Conservation (phyloP, 2,329 filamentous ascomycete species). For the Ophiostoma piceae region DNA sequence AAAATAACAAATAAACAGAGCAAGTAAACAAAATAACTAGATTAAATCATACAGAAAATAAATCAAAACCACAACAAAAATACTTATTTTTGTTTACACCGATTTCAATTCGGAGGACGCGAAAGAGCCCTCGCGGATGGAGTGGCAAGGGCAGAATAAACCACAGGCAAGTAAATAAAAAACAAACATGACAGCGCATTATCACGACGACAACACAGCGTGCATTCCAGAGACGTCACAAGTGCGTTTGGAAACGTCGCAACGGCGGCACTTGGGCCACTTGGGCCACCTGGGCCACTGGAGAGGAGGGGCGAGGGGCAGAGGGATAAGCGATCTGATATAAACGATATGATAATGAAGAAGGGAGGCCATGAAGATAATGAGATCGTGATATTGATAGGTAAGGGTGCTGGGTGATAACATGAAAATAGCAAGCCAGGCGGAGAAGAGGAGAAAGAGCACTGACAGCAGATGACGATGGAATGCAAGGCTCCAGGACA, state of each 20-base stretch:
- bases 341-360: background rate
- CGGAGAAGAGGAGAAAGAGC: constrained; percentile 3
- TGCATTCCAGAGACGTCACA: constrained; percentile 8
- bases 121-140: background rate
- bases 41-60: background rate
- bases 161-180: background rate
- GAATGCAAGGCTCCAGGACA: background rate
- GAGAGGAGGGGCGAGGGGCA: constrained; percentile 13
- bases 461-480: background rate
- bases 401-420: background rate
- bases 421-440: background rate
- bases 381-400: background rate
- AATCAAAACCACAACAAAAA: background rate
- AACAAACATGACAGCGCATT: background rate
- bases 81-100: background rate
- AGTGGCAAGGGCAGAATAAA: background rate
- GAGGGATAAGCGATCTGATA: background rate
- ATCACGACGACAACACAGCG: constrained; percentile 13
- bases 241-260: constrained; percentile 11
- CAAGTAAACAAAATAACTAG: background rate
- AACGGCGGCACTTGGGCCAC: constrained; percentile 2
- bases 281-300: background rate
- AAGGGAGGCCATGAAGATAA: background rate
- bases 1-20: background rate
- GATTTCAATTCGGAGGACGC: background rate